Evolutionary conservation across 139 green algal genomes (phyloP), one percentile per base, ranked within the genome.

Genomic region (Chlamydomonas sphaeroides): DNA sequence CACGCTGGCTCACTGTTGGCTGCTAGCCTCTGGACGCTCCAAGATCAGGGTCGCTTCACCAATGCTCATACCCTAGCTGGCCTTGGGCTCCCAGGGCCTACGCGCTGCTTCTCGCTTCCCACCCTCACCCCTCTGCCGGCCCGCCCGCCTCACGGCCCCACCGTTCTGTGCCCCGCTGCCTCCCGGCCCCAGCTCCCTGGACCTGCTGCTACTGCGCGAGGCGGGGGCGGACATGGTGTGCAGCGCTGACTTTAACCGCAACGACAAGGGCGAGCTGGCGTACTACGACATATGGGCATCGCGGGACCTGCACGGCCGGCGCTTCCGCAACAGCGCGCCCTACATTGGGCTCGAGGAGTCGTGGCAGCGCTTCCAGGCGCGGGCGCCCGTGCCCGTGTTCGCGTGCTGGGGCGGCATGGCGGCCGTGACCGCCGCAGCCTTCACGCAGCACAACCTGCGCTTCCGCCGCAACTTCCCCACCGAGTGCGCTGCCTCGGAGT

Each of bases 341-440:
- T 84, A 77, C 77, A 59, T 84, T 28, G 18, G 20, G 6, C 18
- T 33, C 3, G 21, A 7, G 35, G 65, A 28, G 18, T 70, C 65
- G 18, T 49, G 65, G 35, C 35, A 79, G 48, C 65, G 87, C 6
- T 51, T 88, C 14, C 18, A 62, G 26, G 67, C 38, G 26, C 85
- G 87, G 5, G 53, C 88, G 56, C 84, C 87, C 25, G 70, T 89
- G 32, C 84, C 84, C 35, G 84, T 79, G 25, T 70, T 68, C 23
- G 88, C 85, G 75, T 91, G 87, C 85, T 91, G 87, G 87, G 91
- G 91, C 65, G 88, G 88, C 28, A 56, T 92, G 32, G 82, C 75
- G 2, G 72, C 86, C 10, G 67, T 91, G 38, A 74, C 79, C 41
- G 72, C 86, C 17, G 41, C 39, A 28, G 82, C 86, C 36, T 86